These are phyloP conservation scores for Colletotrichum lini DNA, from an alignment of 2,329 filamentous ascomycete genomes.

Conservation along the genomic window DNA sequence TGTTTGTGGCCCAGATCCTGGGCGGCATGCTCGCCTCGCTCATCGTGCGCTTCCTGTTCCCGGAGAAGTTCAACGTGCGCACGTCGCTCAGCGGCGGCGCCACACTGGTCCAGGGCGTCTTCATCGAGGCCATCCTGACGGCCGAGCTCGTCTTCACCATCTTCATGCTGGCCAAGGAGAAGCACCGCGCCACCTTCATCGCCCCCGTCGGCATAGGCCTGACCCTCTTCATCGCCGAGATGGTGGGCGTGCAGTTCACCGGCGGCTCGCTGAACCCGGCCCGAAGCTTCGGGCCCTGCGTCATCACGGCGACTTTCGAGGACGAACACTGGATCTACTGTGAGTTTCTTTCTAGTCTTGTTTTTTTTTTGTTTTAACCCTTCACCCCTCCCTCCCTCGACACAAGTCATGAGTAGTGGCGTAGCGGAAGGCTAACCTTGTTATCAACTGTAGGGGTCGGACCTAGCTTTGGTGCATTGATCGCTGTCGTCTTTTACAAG, in stretches of 20 bases:
- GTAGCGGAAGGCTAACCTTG: constrained; percentile 24
- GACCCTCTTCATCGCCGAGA: constrained; percentile 60
- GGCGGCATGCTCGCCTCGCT: constrained; percentile 61
- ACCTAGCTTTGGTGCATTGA: constrained; percentile 51
- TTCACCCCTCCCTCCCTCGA: constrained; percentile 43
- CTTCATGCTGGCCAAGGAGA: constrained; percentile 67
- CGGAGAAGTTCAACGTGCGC: constrained; percentile 58
- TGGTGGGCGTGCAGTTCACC: constrained; percentile 64
- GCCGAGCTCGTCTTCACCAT: constrained; percentile 64
- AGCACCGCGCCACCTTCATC: constrained; percentile 63
- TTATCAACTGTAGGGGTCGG: constrained; percentile 49
- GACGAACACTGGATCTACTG: constrained; percentile 65
- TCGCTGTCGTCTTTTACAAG: constrained; percentile 55
- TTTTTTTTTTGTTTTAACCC: too few species aligned
- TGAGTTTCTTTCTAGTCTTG: constrained; percentile 24
- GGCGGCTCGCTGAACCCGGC: constrained; percentile 64
- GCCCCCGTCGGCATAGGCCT: constrained; percentile 64
- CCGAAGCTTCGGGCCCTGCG: constrained; percentile 62
- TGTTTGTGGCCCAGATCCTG: constrained; percentile 67
- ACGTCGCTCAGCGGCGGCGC: constrained; percentile 58
- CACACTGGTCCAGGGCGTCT: constrained; percentile 60
- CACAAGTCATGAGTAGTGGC: constrained; percentile 44
- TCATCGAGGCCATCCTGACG: constrained; percentile 65
- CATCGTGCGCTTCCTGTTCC: constrained; percentile 59
- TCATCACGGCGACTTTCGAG: constrained; percentile 58